These are phyloP conservation scores for Leccinum olivaceopallidum DNA, from an alignment of 768 basidiomycete species.

Conservation along the genomic window DNA sequence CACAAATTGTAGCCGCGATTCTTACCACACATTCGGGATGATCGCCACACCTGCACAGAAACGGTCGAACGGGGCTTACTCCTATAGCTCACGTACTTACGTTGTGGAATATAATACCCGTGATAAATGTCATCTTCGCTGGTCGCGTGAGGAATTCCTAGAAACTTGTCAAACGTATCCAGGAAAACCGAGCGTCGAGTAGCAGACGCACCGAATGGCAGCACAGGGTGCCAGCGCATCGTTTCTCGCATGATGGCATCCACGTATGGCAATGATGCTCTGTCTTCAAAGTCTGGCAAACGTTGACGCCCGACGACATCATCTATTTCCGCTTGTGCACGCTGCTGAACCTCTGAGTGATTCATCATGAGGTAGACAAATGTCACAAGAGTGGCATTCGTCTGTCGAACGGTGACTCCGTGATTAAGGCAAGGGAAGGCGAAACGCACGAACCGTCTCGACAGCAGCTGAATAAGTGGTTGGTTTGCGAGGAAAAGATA, in stretches of 20 bases:
- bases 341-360: conserved; percentile 21
- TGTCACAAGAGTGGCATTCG: conserved; percentile 20
- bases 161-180: background rate
- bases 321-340: conserved; percentile 1
- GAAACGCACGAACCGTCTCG: background rate
- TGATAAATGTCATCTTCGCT: background rate
- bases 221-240: background rate
- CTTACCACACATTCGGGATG: background rate
- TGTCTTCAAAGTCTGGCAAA: background rate
- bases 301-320: background rate
- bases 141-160: background rate
- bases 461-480: background rate
- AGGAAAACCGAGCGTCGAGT: background rate
- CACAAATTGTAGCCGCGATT: background rate
- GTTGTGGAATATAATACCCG: background rate
- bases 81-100: background rate
- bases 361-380: conserved; percentile 34
- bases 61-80: background rate
- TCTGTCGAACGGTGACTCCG: conserved; percentile 17
- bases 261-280: background rate
- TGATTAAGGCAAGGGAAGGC: background rate
- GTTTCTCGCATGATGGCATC: background rate
- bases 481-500: background rate
- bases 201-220: background rate
- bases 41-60: background rate